phyloP scores from a whole-genome alignment of 2,329 filamentous ascomycete genomes.

The Lasiodiplodia hormozganensis region DNA sequence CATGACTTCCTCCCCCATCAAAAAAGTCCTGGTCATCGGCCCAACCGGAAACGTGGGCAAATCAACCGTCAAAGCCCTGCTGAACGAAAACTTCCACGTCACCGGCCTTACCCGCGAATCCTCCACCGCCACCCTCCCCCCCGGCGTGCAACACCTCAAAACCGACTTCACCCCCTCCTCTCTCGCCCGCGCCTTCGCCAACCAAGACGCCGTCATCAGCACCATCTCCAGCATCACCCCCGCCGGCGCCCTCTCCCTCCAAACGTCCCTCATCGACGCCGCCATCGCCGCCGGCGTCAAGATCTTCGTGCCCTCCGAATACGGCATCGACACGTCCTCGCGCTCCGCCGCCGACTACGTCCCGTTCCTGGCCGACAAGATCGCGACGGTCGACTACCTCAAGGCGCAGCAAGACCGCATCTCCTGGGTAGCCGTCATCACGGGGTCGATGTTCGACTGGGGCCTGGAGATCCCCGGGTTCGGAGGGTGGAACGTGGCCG shows the following conservation, averaged over 20 bases:
- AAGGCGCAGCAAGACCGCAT: constrained; percentile 55
- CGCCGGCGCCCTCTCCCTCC: constrained; percentile 47
- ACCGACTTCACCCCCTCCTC: constrained; percentile 58
- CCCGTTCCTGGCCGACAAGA: constrained; percentile 61
- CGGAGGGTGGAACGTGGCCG: constrained; percentile 59
- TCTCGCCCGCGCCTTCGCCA: constrained; percentile 59
- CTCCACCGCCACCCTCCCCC: no score
- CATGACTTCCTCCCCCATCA: no score
- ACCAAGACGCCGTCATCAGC: constrained; percentile 64
- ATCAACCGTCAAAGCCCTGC: no score
- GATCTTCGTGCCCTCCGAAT: constrained; percentile 69
- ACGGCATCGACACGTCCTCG: constrained; percentile 52
- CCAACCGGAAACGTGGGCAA: no score
- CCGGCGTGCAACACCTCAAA: constrained; percentile 37
- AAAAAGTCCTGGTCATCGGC: no score
- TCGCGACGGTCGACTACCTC: constrained; percentile 59
- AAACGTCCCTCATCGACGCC: constrained; percentile 64
- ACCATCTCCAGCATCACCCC: constrained; percentile 48
- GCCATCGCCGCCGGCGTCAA: constrained; percentile 66
- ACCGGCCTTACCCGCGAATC: no score
- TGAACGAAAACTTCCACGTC: no score
- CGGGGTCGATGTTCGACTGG: constrained; percentile 69
- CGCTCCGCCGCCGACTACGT: constrained; percentile 49
- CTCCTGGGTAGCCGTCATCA: constrained; percentile 66
- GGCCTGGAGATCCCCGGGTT: constrained; percentile 55